Evolutionary conservation across 1,139 yeast species (phyloP), one percentile per base, ranked within the genome.

Genomic region (Sugiyamaella neomexicana): DNA sequence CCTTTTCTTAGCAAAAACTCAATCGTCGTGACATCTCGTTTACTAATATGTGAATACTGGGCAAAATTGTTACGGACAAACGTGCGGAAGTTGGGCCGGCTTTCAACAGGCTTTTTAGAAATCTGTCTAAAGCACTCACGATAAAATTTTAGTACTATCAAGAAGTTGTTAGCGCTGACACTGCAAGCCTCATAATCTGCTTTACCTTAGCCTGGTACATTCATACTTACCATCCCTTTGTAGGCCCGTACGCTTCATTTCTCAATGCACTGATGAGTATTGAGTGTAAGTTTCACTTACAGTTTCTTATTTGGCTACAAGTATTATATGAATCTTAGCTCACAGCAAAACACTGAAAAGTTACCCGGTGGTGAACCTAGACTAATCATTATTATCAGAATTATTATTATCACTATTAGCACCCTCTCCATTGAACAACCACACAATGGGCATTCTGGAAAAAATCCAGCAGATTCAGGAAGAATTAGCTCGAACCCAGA

Each of bases 401-500:
- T 20, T 20, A n/a, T n/a, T n/a, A n/a, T n/a, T n/a, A 39, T 5
- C 9, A 39, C 25, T 43, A 13, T 42, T 2, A n/a, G 8, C 16
- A n/a, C 5, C 25, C 5, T 20, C 25, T 20, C 25, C 25, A 20
- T 5, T 20, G 25, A 20, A 20, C 25, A 20, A 20, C 25, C 25
- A 20, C 25, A 20, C 34, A 41, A 61, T 63, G 58, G 64, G 64
- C n/a, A 62, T 62, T 39, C 39, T 56, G 39, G 97, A 90, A 63
- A 90, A 89, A 69, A 91, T 91, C 65, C 84, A 85, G 59, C 89
- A 85, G 72, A 90, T 93, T 74, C 96, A 89, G 73, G 95, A 86
- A 72, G 99, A 93, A 72, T 82, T 93, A 77, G 83, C 96, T 40
- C 79, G 97, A 59, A 93, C 99, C 34, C 99, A 93, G 69, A 93